phyloP scores from a whole-genome alignment of 208 protist species.

The Paratrypanosoma confusum region DNA sequence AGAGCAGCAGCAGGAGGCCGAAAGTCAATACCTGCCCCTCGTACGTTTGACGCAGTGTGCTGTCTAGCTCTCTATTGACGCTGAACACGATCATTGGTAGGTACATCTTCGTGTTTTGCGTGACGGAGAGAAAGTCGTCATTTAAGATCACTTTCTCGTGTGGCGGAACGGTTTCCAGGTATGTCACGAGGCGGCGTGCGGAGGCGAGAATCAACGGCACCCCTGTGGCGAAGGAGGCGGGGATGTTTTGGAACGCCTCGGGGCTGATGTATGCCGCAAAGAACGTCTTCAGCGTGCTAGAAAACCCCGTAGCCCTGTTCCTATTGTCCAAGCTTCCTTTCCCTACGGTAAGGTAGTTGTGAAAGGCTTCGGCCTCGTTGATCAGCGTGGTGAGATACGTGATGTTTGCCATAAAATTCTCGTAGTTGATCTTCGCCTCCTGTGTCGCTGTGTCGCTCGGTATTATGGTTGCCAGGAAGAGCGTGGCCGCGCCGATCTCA shows the following conservation, averaged over 20 bases:
- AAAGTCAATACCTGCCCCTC: background rate
- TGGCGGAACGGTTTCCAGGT: background rate
- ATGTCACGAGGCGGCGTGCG: conserved; percentile 2
- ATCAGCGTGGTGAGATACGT: conserved; percentile 6
- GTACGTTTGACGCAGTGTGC: background rate
- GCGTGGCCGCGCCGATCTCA: conserved; percentile 1
- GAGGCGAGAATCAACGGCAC: conserved; percentile 1
- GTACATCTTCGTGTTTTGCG: conserved; percentile 3
- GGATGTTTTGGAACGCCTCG: background rate
- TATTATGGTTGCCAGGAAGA: background rate
- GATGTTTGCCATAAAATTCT: conserved; percentile 4
- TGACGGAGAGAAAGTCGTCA: conserved; percentile 3
- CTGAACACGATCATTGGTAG: conserved; percentile 1
- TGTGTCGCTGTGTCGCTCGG: background rate
- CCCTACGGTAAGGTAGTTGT: conserved; percentile 1
- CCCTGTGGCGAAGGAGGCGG: conserved; percentile 4
- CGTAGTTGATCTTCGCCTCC: background rate
- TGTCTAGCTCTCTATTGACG: background rate
- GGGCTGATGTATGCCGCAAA: conserved; percentile 3
- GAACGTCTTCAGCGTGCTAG: conserved; percentile 1
- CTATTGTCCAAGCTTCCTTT: background rate
- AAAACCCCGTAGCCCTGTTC: background rate
- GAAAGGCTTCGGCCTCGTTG: conserved; percentile 2
- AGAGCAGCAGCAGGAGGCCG: background rate
- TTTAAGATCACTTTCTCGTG: background rate